These are phyloP conservation scores for Metarhizium album DNA, from an alignment of 2,329 filamentous ascomycete species.

Conservation along the genomic window DNA sequence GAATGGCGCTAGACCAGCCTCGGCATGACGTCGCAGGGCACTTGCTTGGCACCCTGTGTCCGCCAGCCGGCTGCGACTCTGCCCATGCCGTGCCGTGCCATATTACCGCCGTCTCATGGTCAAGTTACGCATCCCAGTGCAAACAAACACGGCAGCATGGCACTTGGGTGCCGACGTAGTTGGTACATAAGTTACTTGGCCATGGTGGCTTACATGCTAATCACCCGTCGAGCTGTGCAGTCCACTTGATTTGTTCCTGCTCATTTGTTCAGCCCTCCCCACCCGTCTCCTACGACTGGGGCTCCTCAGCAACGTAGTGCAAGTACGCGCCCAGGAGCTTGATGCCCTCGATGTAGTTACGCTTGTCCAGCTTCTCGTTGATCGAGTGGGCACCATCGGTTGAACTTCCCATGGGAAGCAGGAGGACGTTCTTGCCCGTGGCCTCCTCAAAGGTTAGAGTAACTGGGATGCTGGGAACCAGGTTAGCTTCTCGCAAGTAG, in stretches of 20 bases:
- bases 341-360: slow-evolving; percentile 96
- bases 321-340: slow-evolving; percentile 92
- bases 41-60: too few species aligned
- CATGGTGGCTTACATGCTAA: neutral
- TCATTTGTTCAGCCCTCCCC: neutral
- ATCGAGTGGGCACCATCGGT: slow-evolving; percentile 96
- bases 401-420: slow-evolving; percentile 93
- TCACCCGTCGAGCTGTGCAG: neutral
- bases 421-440: slow-evolving; percentile 91
- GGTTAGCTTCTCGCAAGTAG: neutral
- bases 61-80: too few species aligned
- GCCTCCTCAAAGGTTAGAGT: slow-evolving; percentile 96
- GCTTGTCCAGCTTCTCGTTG: slow-evolving; percentile 95
- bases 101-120: too few species aligned
- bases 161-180: too few species aligned
- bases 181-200: too few species aligned
- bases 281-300: slow-evolving; percentile 36
- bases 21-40: too few species aligned
- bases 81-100: too few species aligned
- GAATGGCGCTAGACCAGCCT: too few species aligned
- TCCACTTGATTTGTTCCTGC: neutral
- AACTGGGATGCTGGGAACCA: slow-evolving; percentile 66
- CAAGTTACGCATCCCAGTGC: neutral
- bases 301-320: slow-evolving; percentile 91
- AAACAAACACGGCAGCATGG: neutral